Evolutionary conservation across 1,284 basidiomycete species (phyloP), one percentile per base, ranked within the genome.

Genomic region (Heterobasidion irregulare): DNA sequence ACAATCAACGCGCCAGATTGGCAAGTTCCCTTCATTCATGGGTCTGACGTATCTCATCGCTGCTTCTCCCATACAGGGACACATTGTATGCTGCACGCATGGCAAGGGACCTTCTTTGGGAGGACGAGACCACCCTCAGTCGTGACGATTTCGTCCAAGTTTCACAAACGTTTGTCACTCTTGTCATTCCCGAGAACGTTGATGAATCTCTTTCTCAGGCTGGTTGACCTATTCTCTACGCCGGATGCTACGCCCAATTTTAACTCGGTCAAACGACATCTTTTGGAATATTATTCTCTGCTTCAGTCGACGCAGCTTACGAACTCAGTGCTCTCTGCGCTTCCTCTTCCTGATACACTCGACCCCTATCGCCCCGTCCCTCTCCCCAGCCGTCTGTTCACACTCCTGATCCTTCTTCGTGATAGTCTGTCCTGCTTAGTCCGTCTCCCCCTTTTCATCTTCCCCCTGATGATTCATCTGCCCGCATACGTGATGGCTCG

Each of bases 1-100:
- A 97, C 91, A 2, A 82, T 98, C 61, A 98, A 98, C 67, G 91
- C 92, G 8, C 87, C 91, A 33, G 91, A 98, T 68, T 98, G 95
- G 95, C 92, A 65, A 60, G 79, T 73, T 50, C 41, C 35, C 18
- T 16, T 50, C 16, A 26, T 43, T 15, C 18, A 15, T 36, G 35
- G 19, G 16, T 8, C 13, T 50, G 49, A 26, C 26, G 38, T 41
- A 32, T 55, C 43, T 47, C 19, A n/a, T 52, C n/a, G 32, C 33
- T 54, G 26, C 47, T 12, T 8, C 26, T 50, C 44, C 48, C 41
- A 46, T 57, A 13, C 63, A 94, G 92, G 92, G 86, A 94, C 59
- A 90, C 90, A 0, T 75, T 92, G 3, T 90, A 89, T 66, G 84
- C 84, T 35, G 92, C 92, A 10, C 82, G 89, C 55, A 93, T 95